phyloP scores from a whole-genome alignment of 345 rosid genomes.

The Eucalyptus marginata region DNA sequence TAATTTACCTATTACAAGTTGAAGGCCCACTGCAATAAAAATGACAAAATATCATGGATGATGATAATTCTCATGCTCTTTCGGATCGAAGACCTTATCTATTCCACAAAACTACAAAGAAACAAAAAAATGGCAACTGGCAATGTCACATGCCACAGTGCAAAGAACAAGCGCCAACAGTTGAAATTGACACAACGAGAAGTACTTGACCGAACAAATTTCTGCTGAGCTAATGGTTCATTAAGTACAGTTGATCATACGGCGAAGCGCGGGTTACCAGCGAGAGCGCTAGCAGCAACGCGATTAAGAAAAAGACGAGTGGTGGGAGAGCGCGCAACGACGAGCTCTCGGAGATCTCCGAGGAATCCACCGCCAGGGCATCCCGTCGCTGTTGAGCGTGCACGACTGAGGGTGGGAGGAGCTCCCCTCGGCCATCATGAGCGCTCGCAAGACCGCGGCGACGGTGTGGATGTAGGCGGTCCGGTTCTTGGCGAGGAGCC shows the following conservation, averaged over 20 bases:
- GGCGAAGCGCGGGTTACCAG: neutral
- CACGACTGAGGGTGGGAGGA: conserved; percentile 60
- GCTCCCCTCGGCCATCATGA: conserved; percentile 41
- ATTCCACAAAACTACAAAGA: neutral
- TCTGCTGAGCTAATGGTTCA: neutral
- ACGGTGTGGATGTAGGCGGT: conserved; percentile 72
- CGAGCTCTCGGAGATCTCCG: conserved; percentile 36
- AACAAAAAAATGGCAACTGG: neutral
- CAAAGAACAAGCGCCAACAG: neutral
- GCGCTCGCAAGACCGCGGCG: conserved; percentile 67
- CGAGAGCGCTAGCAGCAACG: neutral
- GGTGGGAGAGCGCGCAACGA: neutral
- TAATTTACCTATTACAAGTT: neutral
- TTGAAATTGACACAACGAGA: neutral
- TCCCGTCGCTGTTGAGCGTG: conserved; percentile 64
- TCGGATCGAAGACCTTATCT: neutral
- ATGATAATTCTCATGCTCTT: neutral
- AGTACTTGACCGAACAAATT: neutral
- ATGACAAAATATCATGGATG: neutral
- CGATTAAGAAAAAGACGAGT: neutral
- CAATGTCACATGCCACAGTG: neutral
- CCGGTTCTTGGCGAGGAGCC: conserved; percentile 84
- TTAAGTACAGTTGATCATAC: neutral
- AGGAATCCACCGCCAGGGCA: conserved; percentile 89
- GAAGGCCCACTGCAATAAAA: neutral